phyloP scores from a whole-genome alignment of 495 filamentous ascomycete genomes.

The Aspergillus bertholletiae region DNA sequence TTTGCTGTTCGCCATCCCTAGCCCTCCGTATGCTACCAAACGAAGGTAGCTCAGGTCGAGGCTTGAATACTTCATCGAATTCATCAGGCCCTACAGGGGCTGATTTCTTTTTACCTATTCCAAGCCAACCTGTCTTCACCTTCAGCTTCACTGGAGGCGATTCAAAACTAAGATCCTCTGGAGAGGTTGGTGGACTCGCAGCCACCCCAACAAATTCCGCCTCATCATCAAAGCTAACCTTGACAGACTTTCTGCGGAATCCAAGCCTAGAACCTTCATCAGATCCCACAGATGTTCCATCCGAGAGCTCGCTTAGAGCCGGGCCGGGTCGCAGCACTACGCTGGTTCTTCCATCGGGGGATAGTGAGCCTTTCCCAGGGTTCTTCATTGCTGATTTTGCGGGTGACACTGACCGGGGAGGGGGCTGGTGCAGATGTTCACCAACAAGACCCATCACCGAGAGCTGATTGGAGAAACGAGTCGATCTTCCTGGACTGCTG shows the following conservation, averaged over 20 bases:
- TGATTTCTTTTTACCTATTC: constrained; percentile 47
- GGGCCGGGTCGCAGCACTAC: constrained; percentile 27
- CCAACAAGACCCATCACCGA: constrained; percentile 42
- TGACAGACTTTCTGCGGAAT: constrained; percentile 62
- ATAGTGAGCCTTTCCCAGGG: constrained; percentile 49
- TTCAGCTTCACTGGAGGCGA: constrained; percentile 46
- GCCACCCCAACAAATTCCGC: constrained; percentile 59
- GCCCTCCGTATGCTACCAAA: constrained; percentile 73
- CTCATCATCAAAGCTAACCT: constrained; percentile 86
- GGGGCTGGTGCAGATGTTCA: constrained; percentile 66
- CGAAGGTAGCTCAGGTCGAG: constrained; percentile 71
- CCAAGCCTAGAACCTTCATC: constrained; percentile 52
- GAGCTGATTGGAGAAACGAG: constrained; percentile 67
- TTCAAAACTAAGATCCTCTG: constrained; percentile 43
- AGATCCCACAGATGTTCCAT: constrained; percentile 53
- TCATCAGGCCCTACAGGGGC: constrained; percentile 45
- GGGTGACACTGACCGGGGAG: constrained; percentile 76
- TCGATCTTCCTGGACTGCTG: constrained; percentile 64
- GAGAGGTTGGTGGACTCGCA: constrained; percentile 47
- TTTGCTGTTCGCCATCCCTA: constrained; percentile 26
- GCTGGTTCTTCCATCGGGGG: constrained; percentile 34
- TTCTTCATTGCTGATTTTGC: constrained; percentile 84
- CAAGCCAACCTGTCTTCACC: constrained; percentile 52
- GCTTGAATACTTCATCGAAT: constrained; percentile 64
- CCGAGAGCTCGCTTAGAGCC: constrained; percentile 56